These are phyloP conservation scores for Sphagnum magellanicum DNA, from an alignment of 228 moss, liverwort and hornwort species.

Conservation along the genomic window DNA sequence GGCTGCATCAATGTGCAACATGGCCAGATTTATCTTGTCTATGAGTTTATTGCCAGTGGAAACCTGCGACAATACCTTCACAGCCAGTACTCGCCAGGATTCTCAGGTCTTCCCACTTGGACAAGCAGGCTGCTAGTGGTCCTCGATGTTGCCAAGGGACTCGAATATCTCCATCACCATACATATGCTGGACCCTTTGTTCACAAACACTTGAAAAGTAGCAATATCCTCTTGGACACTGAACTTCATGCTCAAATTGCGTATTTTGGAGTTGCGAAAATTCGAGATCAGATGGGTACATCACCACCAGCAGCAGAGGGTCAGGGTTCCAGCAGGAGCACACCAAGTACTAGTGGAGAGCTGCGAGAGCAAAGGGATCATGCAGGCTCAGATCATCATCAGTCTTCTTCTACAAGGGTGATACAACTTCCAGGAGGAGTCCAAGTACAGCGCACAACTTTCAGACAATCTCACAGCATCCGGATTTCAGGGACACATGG, in stretches of 20 bases:
- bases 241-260: slow-evolving; percentile 61
- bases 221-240: slow-evolving; percentile 64
- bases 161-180: slow-evolving; percentile 83
- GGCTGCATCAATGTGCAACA: slow-evolving; percentile 40
- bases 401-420: slow-evolving; percentile 2
- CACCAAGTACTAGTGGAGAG: slow-evolving; percentile 9
- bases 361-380: slow-evolving; percentile 8
- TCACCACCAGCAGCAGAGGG: slow-evolving; percentile 7
- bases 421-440: too few relatives aligned
- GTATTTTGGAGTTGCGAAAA: slow-evolving; percentile 57
- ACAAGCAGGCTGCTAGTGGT: slow-evolving; percentile 62
- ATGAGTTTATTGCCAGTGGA: slow-evolving; percentile 51
- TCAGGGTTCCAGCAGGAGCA: background rate
- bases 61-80: slow-evolving; percentile 61
- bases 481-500: slow-evolving; percentile 78
- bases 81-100: slow-evolving; percentile 47
- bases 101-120: slow-evolving; percentile 65
- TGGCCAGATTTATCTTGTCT: slow-evolving; percentile 74
- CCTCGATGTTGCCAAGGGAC: slow-evolving; percentile 65
- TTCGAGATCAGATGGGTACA: slow-evolving; percentile 43
- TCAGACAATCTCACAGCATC: slow-evolving; percentile 44
- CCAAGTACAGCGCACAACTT: too few relatives aligned
- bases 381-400: slow-evolving; percentile 6
- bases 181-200: slow-evolving; percentile 39
- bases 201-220: slow-evolving; percentile 87